A percentile compares a stretch with the other conserved stretches of the same genome.
These are phyloP conservation scores for Colletotrichum tofieldiae DNA, from an alignment of 2,329 filamentous ascomycete genomes.

Conservation along the genomic window DNA sequence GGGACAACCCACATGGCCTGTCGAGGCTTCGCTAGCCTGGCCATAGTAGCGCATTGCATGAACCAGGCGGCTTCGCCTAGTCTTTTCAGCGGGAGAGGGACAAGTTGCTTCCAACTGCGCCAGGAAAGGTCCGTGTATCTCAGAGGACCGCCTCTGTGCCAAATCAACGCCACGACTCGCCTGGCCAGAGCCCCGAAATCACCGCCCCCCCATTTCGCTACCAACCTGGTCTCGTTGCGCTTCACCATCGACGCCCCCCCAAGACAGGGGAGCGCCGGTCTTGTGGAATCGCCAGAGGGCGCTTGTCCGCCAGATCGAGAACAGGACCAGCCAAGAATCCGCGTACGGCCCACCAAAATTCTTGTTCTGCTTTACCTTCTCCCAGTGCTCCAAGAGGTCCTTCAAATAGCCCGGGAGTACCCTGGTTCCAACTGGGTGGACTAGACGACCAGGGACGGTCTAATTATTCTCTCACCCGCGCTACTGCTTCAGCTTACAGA, in stretches of 20 bases:
- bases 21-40: conserved; percentile 36
- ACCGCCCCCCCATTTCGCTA: conserved; percentile 14
- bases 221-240: conserved; percentile 15
- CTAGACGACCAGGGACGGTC: conserved; percentile 22
- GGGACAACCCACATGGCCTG: conserved; percentile 43
- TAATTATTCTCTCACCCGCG: conserved; percentile 37
- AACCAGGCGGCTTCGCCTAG: conserved; percentile 4
- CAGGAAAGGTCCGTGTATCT: conserved; percentile 24
- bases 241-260: conserved; percentile 37
- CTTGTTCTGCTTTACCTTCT: conserved; percentile 33
- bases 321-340: conserved; percentile 30
- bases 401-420: conserved; percentile 37
- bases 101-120: conserved; percentile 16
- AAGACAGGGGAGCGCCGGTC: conserved; percentile 32
- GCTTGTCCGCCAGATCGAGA: conserved; percentile 26
- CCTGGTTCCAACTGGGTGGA: conserved; percentile 19
- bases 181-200: conserved; percentile 13
- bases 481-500: conserved; percentile 35
- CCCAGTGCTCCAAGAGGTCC: conserved; percentile 20
- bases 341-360: conserved; percentile 20
- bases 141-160: conserved; percentile 6
- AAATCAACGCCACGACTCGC: conserved; percentile 32
- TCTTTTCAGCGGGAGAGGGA: not conserved
- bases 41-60: conserved; percentile 29
- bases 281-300: conserved; percentile 36